phyloP scores from a whole-genome alignment of 2,329 filamentous ascomycete species.

The Claviceps sp. region DNA sequence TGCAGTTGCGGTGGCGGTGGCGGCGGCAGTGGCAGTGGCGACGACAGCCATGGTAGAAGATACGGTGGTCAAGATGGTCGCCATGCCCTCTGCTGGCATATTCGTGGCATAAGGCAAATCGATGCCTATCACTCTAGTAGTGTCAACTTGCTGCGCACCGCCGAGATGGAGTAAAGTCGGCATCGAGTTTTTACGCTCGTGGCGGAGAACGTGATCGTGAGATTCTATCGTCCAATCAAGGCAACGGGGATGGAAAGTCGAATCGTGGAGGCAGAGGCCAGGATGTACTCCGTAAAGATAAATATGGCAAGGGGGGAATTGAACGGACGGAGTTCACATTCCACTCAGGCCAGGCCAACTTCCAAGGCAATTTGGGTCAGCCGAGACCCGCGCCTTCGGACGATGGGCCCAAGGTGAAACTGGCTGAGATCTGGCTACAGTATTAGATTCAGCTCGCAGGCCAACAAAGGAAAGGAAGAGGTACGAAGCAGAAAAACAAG shows the following conservation, averaged over 20 bases:
- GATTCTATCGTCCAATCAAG: background rate
- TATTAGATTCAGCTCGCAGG: too few species aligned
- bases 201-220: background rate
- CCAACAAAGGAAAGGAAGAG: too few species aligned
- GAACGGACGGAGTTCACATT: background rate
- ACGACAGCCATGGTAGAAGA: conserved; percentile 9
- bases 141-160: conserved; percentile 2
- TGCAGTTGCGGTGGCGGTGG: conserved; percentile 16
- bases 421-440: too few species aligned
- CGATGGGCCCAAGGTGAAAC: too few species aligned
- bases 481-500: too few species aligned
- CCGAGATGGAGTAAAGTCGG: conserved; percentile 1
- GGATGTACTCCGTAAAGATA: background rate
- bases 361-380: background rate
- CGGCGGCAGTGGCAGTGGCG: conserved; percentile 15
- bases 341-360: background rate
- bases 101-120: conserved; percentile 7
- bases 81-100: conserved; percentile 4
- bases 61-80: conserved; percentile 6
- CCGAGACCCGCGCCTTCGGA: too few species aligned
- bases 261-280: background rate
- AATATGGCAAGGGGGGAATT: background rate
- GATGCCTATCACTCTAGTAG: conserved; percentile 5
- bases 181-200: background rate
- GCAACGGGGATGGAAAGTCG: background rate